phyloP scores from a whole-genome alignment of 441 rosid genomes.

The Gossypium lobatum region DNA sequence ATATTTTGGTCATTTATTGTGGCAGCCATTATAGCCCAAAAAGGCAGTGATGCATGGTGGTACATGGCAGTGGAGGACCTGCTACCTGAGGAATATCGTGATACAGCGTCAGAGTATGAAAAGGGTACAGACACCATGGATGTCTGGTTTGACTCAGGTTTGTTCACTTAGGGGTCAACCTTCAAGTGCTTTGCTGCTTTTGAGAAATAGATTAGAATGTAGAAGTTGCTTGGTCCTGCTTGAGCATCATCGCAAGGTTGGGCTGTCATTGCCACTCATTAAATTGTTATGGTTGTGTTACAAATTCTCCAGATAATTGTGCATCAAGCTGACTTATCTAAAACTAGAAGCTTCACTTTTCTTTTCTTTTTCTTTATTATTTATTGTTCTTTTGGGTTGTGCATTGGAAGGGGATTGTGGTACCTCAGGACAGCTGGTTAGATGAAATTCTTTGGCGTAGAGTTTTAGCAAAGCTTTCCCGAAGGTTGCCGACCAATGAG shows the following conservation, averaged over 20 bases:
- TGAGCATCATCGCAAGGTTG: not conserved
- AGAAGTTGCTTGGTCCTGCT: constrained; percentile 5
- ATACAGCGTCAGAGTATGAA: constrained; percentile 70
- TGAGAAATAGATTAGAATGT: not conserved
- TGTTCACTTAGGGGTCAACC: constrained; percentile 7
- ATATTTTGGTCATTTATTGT: constrained; percentile 16
- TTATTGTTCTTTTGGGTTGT: not conserved
- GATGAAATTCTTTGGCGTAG: not conserved
- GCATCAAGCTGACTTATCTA: not conserved
- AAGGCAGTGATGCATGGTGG: constrained; percentile 99
- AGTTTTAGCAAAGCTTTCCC: not conserved
- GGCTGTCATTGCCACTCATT: not conserved
- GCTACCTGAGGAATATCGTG: constrained; percentile 75
- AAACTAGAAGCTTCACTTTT: not conserved
- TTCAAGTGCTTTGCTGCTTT: not conserved
- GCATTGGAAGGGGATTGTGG: not conserved
- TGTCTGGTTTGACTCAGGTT: constrained; percentile 99
- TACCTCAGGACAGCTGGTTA: not conserved
- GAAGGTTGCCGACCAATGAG: not conserved
- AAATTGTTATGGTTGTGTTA: not conserved
- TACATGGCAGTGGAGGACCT: constrained; percentile 83
- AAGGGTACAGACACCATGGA: constrained; percentile 99
- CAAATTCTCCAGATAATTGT: not conserved
- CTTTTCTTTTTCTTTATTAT: not conserved
- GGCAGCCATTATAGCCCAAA: constrained; percentile 71